These are phyloP conservation scores for Heliamphora exappendiculata DNA, from an alignment of 148 eudicot genomes.

Conservation along the genomic window DNA sequence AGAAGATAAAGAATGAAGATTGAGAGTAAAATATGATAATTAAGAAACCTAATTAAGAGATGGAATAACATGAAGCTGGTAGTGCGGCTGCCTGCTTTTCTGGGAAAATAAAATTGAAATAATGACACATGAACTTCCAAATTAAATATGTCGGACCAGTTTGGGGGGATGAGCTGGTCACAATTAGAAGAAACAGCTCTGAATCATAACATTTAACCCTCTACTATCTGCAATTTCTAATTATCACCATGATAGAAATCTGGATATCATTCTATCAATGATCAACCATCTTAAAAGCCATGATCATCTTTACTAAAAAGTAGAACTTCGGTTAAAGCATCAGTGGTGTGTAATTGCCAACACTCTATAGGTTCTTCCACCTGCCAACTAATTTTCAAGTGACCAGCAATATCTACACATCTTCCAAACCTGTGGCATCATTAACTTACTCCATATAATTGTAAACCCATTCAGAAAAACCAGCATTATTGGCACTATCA, in stretches of 20 bases:
- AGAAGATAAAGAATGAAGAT: background rate
- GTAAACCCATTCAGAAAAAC: background rate
- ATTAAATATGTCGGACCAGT: background rate
- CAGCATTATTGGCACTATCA: background rate
- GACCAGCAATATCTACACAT: background rate
- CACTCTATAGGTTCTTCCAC: background rate
- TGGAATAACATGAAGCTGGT: background rate
- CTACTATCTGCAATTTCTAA: background rate
- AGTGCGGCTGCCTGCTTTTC: slow-evolving; percentile 1
- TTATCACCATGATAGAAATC: background rate
- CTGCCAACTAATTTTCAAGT: background rate
- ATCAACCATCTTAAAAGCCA: background rate
- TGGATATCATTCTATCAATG: background rate
- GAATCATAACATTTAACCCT: background rate
- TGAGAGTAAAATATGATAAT: background rate
- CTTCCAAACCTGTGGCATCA: slow-evolving; percentile 2
- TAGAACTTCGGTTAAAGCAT: background rate
- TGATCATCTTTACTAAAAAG: background rate
- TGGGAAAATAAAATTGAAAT: background rate
- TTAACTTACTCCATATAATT: background rate
- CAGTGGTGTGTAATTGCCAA: background rate
- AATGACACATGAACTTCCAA: background rate
- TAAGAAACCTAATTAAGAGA: background rate
- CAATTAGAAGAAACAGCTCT: background rate
- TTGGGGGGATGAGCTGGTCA: background rate